Conservation (phyloP, 768 basidiomycete species). For the Mycena amicta region DNA sequence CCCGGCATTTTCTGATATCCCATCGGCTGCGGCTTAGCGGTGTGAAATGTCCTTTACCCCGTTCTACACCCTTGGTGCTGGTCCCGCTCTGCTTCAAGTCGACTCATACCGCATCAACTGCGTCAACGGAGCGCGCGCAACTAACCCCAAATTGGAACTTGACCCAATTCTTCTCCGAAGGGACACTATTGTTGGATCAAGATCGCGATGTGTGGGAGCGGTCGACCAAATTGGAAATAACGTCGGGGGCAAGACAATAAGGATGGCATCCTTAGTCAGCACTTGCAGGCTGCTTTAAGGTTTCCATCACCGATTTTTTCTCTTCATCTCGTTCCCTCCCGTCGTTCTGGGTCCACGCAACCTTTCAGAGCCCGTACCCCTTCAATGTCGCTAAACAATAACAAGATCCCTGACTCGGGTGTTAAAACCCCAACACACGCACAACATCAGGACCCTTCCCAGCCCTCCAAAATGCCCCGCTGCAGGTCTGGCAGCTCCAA, state of each 20-base stretch:
- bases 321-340: constrained; percentile 11
- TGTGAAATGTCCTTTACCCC: neutral
- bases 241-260: neutral
- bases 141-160: neutral
- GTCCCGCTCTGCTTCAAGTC: neutral
- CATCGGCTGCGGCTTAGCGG: neutral
- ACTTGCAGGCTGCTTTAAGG: constrained; percentile 8
- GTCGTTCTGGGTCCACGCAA: constrained; percentile 6
- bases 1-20: neutral
- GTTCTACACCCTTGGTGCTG: neutral
- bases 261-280: neutral
- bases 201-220: neutral
- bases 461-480: constrained; percentile 22
- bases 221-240: neutral
- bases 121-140: neutral
- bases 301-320: constrained; percentile 9
- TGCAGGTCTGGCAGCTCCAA: constrained; percentile 17
- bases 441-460: constrained; percentile 2
- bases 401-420: constrained; percentile 5
- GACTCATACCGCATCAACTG: neutral
- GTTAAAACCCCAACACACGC: constrained; percentile 10
- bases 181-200: neutral
- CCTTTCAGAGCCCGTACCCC: constrained; percentile 7
- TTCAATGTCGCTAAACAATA: constrained; percentile 17
- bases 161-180: neutral